These are phyloP conservation scores for Saitozyma sp. DNA, from an alignment of 768 basidiomycete genomes.

Conservation along the genomic window DNA sequence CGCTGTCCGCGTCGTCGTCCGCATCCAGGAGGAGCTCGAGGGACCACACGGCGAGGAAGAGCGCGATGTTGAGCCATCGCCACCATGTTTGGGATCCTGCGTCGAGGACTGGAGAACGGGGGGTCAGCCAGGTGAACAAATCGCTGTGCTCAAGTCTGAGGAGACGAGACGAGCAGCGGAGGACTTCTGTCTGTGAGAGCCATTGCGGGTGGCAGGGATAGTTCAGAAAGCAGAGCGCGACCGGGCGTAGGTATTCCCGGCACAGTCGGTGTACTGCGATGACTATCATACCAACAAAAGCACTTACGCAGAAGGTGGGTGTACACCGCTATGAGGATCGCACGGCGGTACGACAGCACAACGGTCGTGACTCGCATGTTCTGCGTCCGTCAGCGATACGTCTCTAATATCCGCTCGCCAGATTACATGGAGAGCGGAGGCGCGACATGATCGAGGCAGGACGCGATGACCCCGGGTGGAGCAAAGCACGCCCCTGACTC, in stretches of 20 bases:
- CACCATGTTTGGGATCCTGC: constrained; percentile 52
- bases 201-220: too few relatives aligned
- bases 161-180: too few relatives aligned
- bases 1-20: constrained; percentile 49
- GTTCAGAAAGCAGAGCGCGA: too few relatives aligned
- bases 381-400: constrained; percentile 13
- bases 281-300: not conserved
- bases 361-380: constrained; percentile 51
- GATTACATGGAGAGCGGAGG: too few relatives aligned
- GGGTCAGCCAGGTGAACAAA: too few relatives aligned
- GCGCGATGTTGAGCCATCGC: constrained; percentile 48
- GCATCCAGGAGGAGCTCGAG: constrained; percentile 50
- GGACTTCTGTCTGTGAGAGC: too few relatives aligned
- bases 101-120: constrained; percentile 40
- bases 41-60: constrained; percentile 49
- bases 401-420: too few relatives aligned
- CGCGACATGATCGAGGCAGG: too few relatives aligned
- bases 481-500: not conserved
- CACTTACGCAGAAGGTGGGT: constrained; percentile 52
- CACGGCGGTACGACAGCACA: constrained; percentile 49
- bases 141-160: too few relatives aligned
- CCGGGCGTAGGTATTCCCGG: too few relatives aligned
- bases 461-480: too few relatives aligned
- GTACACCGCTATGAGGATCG: constrained; percentile 53
- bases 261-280: too few relatives aligned